Conservation (phyloP, 805 yeast genomes). For the Kuraishia piskuri region DNA sequence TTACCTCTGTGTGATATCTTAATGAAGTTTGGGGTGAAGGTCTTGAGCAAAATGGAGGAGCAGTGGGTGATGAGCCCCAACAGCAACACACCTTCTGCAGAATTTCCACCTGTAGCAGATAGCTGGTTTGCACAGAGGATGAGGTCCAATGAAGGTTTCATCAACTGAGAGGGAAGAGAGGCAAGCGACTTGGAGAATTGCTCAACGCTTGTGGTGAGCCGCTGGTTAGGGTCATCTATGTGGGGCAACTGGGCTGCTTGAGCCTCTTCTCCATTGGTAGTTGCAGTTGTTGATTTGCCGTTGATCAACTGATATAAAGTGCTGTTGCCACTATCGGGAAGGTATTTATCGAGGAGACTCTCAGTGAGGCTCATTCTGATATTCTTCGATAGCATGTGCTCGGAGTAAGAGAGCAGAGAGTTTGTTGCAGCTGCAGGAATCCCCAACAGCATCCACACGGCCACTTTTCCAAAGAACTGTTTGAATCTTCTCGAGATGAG, state of each 20-base stretch:
- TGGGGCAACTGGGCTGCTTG: neutral
- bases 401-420: slow-evolving; percentile 56
- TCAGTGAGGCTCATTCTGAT: slow-evolving; percentile 60
- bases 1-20: slow-evolving; percentile 69
- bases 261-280: too few relatives aligned
- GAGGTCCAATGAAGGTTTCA: slow-evolving; percentile 78
- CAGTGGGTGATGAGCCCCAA: slow-evolving; percentile 75
- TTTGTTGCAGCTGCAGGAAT: slow-evolving; percentile 80
- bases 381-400: slow-evolving; percentile 44
- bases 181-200: slow-evolving; percentile 67
- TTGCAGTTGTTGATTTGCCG: slow-evolving; percentile 14
- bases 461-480: slow-evolving; percentile 52
- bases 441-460: slow-evolving; percentile 78
- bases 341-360: slow-evolving; percentile 57
- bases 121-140: slow-evolving; percentile 74
- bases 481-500: slow-evolving; percentile 64
- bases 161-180: slow-evolving; percentile 69
- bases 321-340: slow-evolving; percentile 61
- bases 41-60: slow-evolving; percentile 63
- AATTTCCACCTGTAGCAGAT: slow-evolving; percentile 53
- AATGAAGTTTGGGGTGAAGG: slow-evolving; percentile 88
- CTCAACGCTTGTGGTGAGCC: slow-evolving; percentile 73
- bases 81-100: slow-evolving; percentile 70
- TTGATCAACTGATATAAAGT: slow-evolving; percentile 69
- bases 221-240: slow-evolving; percentile 71